Base-by-base conservation (phyloP, 208 protist species). In the Strigomonas culicis region DNA sequence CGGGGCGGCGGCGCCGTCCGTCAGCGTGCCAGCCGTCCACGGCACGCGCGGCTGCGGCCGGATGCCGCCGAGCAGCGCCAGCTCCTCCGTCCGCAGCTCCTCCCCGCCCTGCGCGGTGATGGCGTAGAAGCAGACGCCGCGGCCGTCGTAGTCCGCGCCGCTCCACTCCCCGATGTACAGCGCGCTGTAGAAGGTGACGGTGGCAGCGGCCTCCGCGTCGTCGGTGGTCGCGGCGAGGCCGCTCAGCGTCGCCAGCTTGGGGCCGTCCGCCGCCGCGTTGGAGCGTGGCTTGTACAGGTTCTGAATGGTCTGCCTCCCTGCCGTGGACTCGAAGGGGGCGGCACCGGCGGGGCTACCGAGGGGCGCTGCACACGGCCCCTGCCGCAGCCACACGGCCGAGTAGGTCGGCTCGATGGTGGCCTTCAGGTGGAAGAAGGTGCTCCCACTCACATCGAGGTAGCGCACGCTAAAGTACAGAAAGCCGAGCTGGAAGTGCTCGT, bases 91-190 rank as follows among this genome's bases (percentile, higher is more conserved):
- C 4, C 28, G n/a, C 30, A 60, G 30, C 28, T 19, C 17, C 31
- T 21, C 59, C 43, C 21, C 21, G n/a, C 56, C 51, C 51, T 72
- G 66, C 19, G 72, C 74, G 1, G 73, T 52, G 1, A 61, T 70
- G 6, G 84, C 75, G 63, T 96, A 96, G 62, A 86, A 81, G 59
- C 77, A 79, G 4, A 83, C 73, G 17, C 90, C 90, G 22, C 79
- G 67, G 11, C 90, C 90, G 31, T 90, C 67, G 53, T 75, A 83
- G 15, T 78, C 66, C n/a, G 66, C 70, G 4, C 84, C 83, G 19
- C 43, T 36, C 87, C 86, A 94, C 70, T 79, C 70, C 22, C 90
- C 90, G 22, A 79, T 70, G 68, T 94, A 96, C n/a, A 93, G 56
- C 15, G 83, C 80, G 24, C 71, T 79, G 57, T 68, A 39, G 34